phyloP scores from a whole-genome alignment of 2,329 filamentous ascomycete genomes.

The Ascochyta clinopodiicola region DNA sequence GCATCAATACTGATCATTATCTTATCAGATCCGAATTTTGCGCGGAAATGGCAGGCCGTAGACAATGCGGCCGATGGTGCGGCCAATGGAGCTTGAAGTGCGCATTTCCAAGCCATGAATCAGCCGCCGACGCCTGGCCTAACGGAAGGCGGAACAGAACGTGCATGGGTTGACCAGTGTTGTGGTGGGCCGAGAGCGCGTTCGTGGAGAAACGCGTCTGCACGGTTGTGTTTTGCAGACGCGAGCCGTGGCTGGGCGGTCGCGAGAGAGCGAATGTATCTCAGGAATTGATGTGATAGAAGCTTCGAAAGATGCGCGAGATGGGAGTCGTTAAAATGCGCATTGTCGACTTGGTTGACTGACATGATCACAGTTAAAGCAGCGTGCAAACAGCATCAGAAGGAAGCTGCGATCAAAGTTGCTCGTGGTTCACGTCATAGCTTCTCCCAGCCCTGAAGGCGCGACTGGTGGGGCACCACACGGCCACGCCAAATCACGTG shows the following conservation, averaged over 20 bases:
- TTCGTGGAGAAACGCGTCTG: slow-evolving; percentile 36
- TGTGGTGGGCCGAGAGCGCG: slow-evolving; percentile 42
- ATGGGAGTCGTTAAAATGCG: slow-evolving; percentile 6
- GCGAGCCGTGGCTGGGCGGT: slow-evolving; percentile 36
- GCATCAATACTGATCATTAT: slow-evolving; percentile 21
- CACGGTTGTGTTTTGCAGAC: slow-evolving; percentile 32
- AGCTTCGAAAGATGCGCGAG: not conserved
- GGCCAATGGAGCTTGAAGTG: slow-evolving; percentile 23
- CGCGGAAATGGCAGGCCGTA: slow-evolving; percentile 20
- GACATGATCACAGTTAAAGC: slow-evolving; percentile 5
- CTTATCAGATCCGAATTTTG: slow-evolving; percentile 37
- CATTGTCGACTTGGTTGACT: slow-evolving; percentile 28
- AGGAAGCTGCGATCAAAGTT: slow-evolving; percentile 16
- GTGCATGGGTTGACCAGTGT: slow-evolving; percentile 27
- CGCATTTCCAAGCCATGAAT: slow-evolving; percentile 42
- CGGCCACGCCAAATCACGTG: slow-evolving; percentile 34
- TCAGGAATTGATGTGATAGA: not conserved
- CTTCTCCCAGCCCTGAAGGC: slow-evolving; percentile 22
- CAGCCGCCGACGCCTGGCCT: slow-evolving; percentile 35
- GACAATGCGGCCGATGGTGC: slow-evolving; percentile 23
- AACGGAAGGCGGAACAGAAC: slow-evolving; percentile 31
- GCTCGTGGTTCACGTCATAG: slow-evolving; percentile 39
- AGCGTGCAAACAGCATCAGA: slow-evolving; percentile 4
- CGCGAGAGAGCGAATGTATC: slow-evolving; percentile 20
- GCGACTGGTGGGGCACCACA: slow-evolving; percentile 18